Evolutionary conservation across 306 rosid species (phyloP).

Genomic region (Vigna mungo): DNA sequence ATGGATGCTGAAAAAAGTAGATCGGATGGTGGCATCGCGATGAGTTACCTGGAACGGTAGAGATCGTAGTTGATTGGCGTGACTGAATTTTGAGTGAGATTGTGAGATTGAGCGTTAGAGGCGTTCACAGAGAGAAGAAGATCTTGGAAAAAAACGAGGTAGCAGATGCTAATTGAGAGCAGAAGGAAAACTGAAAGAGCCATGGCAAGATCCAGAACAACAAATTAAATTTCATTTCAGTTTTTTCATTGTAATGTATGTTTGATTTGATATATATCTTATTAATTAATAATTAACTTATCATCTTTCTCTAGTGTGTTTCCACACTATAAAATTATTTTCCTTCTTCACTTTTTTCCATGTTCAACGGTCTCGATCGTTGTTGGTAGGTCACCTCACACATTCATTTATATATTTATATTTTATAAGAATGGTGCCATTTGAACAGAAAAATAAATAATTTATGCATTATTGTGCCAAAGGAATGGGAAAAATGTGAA

Average conservation of each 20-base stretch:
- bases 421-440: neutral
- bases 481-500: no score
- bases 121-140: slow-evolving; percentile 46
- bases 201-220: slow-evolving; percentile 59
- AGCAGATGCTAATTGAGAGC: slow-evolving; percentile 49
- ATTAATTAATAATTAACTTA: slow-evolving; percentile 3
- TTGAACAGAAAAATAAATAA: neutral
- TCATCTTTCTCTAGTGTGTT: neutral
- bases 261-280: neutral
- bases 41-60: slow-evolving; percentile 81
- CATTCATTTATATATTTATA: neutral
- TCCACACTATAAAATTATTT: neutral
- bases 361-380: slow-evolving; percentile 63
- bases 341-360: slow-evolving; percentile 30
- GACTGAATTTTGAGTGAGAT: slow-evolving; percentile 43
- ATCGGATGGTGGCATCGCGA: neutral
- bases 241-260: slow-evolving; percentile 1
- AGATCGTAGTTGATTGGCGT: slow-evolving; percentile 81
- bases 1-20: neutral
- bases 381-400: neutral
- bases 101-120: slow-evolving; percentile 42
- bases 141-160: slow-evolving; percentile 54
- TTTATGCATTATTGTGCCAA: neutral
- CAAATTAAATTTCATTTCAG: slow-evolving; percentile 16
- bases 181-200: slow-evolving; percentile 53